A percentile compares a stretch with the other conserved stretches of the same genome.
Conservation (phyloP, 768 basidiomycete genomes). For the Boletus vinaceobasis region DNA sequence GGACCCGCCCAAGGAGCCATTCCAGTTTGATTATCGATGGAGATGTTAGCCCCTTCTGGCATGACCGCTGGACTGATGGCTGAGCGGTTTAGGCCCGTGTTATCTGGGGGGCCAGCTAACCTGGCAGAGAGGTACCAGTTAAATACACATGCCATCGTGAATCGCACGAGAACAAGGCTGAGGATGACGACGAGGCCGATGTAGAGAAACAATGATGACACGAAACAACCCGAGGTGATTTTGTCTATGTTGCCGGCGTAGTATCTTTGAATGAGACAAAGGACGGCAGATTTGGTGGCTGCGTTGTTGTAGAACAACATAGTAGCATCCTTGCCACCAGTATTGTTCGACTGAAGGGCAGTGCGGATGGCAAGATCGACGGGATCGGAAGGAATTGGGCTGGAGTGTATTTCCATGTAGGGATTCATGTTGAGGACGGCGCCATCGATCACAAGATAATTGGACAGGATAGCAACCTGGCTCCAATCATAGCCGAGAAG, state of each 20-base stretch:
- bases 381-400: constrained; percentile 62
- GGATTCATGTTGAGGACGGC: constrained; percentile 90
- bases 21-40: constrained; percentile 86
- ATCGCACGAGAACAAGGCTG: constrained; percentile 84
- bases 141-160: constrained; percentile 94
- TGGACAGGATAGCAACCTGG: constrained; percentile 67
- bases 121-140: constrained; percentile 91
- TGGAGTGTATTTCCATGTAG: constrained; percentile 74
- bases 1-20: constrained; percentile 91
- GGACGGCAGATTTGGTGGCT: constrained; percentile 62
- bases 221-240: constrained; percentile 92
- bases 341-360: constrained; percentile 43
- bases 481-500: constrained; percentile 89
- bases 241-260: constrained; percentile 96
- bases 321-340: constrained; percentile 85
- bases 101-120: constrained; percentile 75
- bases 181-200: constrained; percentile 89
- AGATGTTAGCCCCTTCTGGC: constrained; percentile 93
- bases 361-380: constrained; percentile 84
- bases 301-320: constrained; percentile 75
- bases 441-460: constrained; percentile 90
- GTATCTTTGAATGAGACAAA: constrained; percentile 83
- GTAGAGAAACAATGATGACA: constrained; percentile 86
- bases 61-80: constrained; percentile 94
- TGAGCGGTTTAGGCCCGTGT: constrained; percentile 67